A percentile compares a stretch with the other conserved stretches of the same genome.
Evolutionary conservation across 441 rosid species (phyloP).

Genomic region (Capsella rubella): DNA sequence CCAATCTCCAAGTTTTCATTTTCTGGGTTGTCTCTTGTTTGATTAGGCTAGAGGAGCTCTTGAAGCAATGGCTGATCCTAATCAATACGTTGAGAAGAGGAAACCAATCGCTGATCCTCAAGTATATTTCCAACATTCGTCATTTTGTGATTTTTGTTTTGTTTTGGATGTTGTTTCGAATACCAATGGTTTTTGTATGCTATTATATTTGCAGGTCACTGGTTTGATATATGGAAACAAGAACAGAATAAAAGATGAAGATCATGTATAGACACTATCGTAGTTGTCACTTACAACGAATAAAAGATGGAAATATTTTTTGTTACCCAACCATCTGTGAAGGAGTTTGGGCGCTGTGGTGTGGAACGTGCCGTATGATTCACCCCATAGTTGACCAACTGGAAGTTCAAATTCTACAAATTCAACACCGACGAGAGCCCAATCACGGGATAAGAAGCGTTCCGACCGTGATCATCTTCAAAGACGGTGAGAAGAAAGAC

Average conservation of each 20-base stretch:
- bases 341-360: constrained; percentile 95
- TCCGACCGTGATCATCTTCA: constrained; percentile 87
- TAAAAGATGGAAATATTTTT: constrained; percentile 30
- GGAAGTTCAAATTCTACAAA: constrained; percentile 87
- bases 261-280: constrained; percentile 41
- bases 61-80: constrained; percentile 69
- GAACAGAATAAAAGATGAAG: constrained; percentile 43
- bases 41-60: constrained; percentile 72
- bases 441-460: constrained; percentile 85
- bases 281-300: constrained; percentile 29
- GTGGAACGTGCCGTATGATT: constrained; percentile 96
- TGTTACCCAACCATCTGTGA: constrained; percentile 7
- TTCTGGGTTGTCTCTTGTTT: background rate
- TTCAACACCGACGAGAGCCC: constrained; percentile 92
- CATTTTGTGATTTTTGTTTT: background rate
- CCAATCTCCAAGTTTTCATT: background rate
- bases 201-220: constrained; percentile 58
- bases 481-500: constrained; percentile 95
- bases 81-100: constrained; percentile 71
- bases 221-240: constrained; percentile 83
- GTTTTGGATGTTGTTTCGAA: background rate
- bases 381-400: constrained; percentile 82
- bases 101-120: constrained; percentile 86
- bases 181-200: background rate
- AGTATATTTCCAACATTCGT: constrained; percentile 45